A percentile compares a stretch with the other conserved stretches of the same genome.
phyloP scores from a whole-genome alignment of 805 yeast species.

The Kodamaea leandrae region DNA sequence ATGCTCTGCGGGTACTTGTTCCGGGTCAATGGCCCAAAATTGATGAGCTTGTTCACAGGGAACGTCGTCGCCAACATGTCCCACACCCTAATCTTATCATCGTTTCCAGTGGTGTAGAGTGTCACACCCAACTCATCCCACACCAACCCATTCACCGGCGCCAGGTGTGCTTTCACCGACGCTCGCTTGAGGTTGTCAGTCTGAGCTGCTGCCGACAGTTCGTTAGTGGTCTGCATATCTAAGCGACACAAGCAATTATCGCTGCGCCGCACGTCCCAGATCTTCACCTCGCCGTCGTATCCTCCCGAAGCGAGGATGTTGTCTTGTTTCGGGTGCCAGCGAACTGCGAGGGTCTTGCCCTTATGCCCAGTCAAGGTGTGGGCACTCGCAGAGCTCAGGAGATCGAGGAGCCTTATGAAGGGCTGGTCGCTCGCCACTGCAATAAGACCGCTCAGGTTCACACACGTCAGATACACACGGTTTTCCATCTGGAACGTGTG shows the following conservation, averaged over 20 bases:
- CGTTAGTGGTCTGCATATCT: slow-evolving; percentile 51
- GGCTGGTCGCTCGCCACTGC: slow-evolving; percentile 73
- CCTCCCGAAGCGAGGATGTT: slow-evolving; percentile 76
- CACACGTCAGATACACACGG: slow-evolving; percentile 66
- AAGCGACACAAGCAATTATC: slow-evolving; percentile 60
- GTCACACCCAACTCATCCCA: slow-evolving; percentile 70
- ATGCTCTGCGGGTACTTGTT: slow-evolving; percentile 53
- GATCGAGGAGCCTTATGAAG: slow-evolving; percentile 65
- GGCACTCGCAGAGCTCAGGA: slow-evolving; percentile 68
- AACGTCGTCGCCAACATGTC: slow-evolving; percentile 46
- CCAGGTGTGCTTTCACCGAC: slow-evolving; percentile 65
- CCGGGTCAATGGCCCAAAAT: slow-evolving; percentile 75
- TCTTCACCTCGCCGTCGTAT: slow-evolving; percentile 69
- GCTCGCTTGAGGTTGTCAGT: slow-evolving; percentile 28
- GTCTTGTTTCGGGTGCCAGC: slow-evolving; percentile 71
- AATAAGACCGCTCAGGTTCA: slow-evolving; percentile 49
- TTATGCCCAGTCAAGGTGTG: slow-evolving; percentile 67
- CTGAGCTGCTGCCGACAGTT: slow-evolving; percentile 13
- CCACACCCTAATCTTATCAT: slow-evolving; percentile 82
- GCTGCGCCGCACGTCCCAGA: slow-evolving; percentile 84
- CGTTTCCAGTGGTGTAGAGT: slow-evolving; percentile 69
- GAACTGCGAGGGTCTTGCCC: slow-evolving; percentile 54
- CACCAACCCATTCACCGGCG: slow-evolving; percentile 71
- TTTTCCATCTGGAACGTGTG: slow-evolving; percentile 62
- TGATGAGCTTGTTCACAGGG: slow-evolving; percentile 58